Evolutionary conservation across 2,329 filamentous ascomycete genomes (phyloP).

Genomic region (Cytospora leucostoma): DNA sequence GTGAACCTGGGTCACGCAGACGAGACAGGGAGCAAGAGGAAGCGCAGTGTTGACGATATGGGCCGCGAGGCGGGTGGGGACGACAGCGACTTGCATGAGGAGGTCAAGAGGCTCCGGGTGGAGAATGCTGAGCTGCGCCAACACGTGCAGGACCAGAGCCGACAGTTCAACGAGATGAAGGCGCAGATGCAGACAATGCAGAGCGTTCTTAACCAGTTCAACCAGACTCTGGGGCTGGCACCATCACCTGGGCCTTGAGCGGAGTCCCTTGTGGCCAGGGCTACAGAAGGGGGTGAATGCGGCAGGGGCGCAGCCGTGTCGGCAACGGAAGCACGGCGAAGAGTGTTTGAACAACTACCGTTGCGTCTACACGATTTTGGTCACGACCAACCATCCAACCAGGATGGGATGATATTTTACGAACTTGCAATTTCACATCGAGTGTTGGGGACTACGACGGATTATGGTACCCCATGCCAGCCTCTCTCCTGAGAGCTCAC

Average conservation of each 20-base stretch:
- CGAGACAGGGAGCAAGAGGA: constrained; percentile 49
- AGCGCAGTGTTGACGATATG: constrained; percentile 40
- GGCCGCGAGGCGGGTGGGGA: constrained; percentile 29
- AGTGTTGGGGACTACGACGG: background rate
- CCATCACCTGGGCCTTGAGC: constrained; percentile 15
- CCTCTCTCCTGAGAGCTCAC: background rate
- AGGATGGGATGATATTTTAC: background rate
- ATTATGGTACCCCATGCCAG: background rate
- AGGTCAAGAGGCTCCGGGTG: constrained; percentile 65
- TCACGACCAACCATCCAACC: background rate
- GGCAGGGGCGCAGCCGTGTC: no score
- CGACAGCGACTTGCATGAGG: constrained; percentile 57
- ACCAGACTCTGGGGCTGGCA: constrained; percentile 17
- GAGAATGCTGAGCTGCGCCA: constrained; percentile 63
- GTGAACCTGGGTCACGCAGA: constrained; percentile 15
- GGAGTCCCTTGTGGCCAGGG: constrained; percentile 6
- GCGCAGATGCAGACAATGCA: constrained; percentile 50
- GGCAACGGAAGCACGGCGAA: background rate
- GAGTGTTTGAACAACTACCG: background rate
- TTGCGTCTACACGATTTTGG: background rate
- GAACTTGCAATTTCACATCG: background rate
- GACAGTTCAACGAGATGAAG: constrained; percentile 50
- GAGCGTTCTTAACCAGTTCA: constrained; percentile 38
- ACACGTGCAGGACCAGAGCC: constrained; percentile 52
- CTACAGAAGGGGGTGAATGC: background rate